Percentiles rank a stretch among this genome's conserved stretches.
phyloP scores from a whole-genome alignment of 129 eudicot genomes.

The Lactuca sativa region DNA sequence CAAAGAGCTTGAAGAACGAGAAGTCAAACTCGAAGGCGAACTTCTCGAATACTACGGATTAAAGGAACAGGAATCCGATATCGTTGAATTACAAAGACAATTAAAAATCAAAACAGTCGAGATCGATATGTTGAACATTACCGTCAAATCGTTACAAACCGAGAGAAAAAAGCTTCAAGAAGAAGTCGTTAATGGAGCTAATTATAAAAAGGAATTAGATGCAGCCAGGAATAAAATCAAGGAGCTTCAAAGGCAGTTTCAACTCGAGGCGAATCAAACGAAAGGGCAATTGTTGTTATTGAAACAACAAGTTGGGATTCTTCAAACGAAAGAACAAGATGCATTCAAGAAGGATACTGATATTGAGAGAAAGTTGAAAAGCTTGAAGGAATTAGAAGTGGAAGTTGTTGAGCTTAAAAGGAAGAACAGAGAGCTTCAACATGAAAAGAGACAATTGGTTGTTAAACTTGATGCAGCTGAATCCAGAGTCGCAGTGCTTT shows the following conservation, averaged over 20 bases:
- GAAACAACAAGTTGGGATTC: conserved; percentile 88
- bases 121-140: conserved; percentile 86
- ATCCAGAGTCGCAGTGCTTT: conserved; percentile 52
- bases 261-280: conserved; percentile 89
- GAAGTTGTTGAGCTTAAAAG: conserved; percentile 88
- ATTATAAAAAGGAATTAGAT: conserved; percentile 72
- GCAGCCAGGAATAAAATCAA: conserved; percentile 77
- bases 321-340: conserved; percentile 81
- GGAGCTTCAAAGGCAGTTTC: conserved; percentile 90
- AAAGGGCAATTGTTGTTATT: conserved; percentile 89
- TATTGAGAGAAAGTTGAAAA: conserved; percentile 73
- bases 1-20: conserved; percentile 87
- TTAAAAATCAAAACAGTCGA: conserved; percentile 90
- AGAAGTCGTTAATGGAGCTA: conserved; percentile 55
- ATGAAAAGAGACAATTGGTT: conserved; percentile 78
- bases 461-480: conserved; percentile 81
- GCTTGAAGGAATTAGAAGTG: conserved; percentile 69
- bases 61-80: conserved; percentile 91
- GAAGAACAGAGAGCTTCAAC: conserved; percentile 89
- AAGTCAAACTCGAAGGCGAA: conserved; percentile 97
- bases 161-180: conserved; percentile 94
- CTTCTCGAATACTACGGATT: conserved; percentile 90
- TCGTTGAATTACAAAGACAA: conserved; percentile 82
- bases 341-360: conserved; percentile 62
- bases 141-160: conserved; percentile 75